Evolutionary conservation across 139 green algal species (phyloP).

Genomic region (Chlorella sorokiniana): DNA sequence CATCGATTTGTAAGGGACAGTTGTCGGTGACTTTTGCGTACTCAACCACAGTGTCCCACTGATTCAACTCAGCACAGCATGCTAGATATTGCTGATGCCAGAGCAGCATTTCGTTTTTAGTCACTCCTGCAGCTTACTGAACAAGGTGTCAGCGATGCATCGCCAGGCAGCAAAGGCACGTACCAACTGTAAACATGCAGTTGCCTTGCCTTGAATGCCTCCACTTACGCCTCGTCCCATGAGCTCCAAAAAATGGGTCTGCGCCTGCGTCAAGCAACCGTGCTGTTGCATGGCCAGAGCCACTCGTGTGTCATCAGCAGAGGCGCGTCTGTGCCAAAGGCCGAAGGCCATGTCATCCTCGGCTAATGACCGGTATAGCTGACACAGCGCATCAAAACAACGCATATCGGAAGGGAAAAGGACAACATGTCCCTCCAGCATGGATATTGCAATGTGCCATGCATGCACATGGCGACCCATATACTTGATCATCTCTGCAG

Average conservation of each 20-base stretch:
- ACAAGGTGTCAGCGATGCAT: neutral
- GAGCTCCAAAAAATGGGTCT: constrained; percentile 74
- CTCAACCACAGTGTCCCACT: constrained; percentile 92
- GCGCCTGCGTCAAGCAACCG: constrained; percentile 75
- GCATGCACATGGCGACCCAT: constrained; percentile 95
- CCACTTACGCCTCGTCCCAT: constrained; percentile 38
- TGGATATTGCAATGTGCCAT: constrained; percentile 95
- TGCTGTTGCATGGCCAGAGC: constrained; percentile 87
- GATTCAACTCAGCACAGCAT: constrained; percentile 82
- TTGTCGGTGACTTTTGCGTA: constrained; percentile 81
- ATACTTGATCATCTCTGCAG: constrained; percentile 97
- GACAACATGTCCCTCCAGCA: constrained; percentile 95
- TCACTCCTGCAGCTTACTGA: constrained; percentile 18
- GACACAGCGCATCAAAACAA: constrained; percentile 88
- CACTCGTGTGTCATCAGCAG: constrained; percentile 62
- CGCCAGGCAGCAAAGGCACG: neutral
- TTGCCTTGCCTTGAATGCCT: constrained; percentile 1
- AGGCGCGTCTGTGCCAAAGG: constrained; percentile 77
- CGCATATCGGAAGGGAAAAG: constrained; percentile 92
- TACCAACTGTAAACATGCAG: neutral
- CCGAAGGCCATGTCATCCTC: constrained; percentile 93
- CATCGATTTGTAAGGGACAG: constrained; percentile 76
- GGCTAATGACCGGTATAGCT: constrained; percentile 82
- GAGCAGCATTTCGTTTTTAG: constrained; percentile 76
- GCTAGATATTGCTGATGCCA: constrained; percentile 89